Conservation (phyloP, 2,329 filamentous ascomycete genomes). For the Ceratocystis variospora region DNA sequence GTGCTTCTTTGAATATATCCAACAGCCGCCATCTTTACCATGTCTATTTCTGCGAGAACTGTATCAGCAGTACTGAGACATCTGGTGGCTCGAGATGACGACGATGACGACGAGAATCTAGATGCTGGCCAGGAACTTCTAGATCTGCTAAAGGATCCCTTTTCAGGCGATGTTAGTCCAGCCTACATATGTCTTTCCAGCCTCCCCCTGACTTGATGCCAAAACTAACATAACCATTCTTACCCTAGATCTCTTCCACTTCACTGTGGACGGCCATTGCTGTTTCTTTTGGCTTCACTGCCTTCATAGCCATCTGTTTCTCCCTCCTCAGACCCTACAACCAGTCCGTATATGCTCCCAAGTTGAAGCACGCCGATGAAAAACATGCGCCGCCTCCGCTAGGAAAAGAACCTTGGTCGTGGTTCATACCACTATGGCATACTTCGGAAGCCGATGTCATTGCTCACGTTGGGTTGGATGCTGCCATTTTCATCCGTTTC, state of each 20-base stretch:
- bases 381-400: slow-evolving; percentile 78
- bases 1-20: neutral
- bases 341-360: slow-evolving; percentile 83
- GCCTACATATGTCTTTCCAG: neutral
- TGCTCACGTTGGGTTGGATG: slow-evolving; percentile 78
- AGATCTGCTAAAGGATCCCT: slow-evolving; percentile 38
- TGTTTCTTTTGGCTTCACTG: slow-evolving; percentile 63
- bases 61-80: slow-evolving; percentile 7
- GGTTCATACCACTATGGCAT: slow-evolving; percentile 64
- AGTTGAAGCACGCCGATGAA: slow-evolving; percentile 81
- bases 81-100: slow-evolving; percentile 9
- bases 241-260: slow-evolving; percentile 23
- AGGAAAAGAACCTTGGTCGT: slow-evolving; percentile 75
- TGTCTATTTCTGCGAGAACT: neutral
- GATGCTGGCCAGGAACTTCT: slow-evolving; percentile 34
- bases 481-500: slow-evolving; percentile 78
- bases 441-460: slow-evolving; percentile 67
- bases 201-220: neutral
- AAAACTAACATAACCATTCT: slow-evolving; percentile 11
- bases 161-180: slow-evolving; percentile 32
- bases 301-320: slow-evolving; percentile 64
- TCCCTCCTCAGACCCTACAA: slow-evolving; percentile 85
- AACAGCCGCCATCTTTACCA: neutral
- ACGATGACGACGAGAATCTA: slow-evolving; percentile 11
- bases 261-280: slow-evolving; percentile 68